These are phyloP conservation scores for Mycosphaerelloides madeirae DNA, from an alignment of 2,329 filamentous ascomycete species.

Conservation along the genomic window DNA sequence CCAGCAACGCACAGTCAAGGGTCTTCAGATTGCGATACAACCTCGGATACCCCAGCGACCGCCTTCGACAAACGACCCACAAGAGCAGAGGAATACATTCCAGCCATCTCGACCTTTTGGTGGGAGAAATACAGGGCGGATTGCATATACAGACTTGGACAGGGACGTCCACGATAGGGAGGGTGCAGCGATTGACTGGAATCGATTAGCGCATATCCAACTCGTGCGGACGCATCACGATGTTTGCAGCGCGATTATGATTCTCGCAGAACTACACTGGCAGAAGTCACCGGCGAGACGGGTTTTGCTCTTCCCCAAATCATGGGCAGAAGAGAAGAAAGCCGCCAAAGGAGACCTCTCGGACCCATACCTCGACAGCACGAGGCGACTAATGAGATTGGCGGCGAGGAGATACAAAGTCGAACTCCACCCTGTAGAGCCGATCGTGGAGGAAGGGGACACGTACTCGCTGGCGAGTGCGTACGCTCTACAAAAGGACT, in stretches of 20 bases:
- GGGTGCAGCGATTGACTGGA: slow-evolving; percentile 38
- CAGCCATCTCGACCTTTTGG: slow-evolving; percentile 27
- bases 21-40: slow-evolving; percentile 69
- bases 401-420: slow-evolving; percentile 45
- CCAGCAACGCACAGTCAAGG: slow-evolving; percentile 78
- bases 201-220: slow-evolving; percentile 44
- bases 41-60: slow-evolving; percentile 44
- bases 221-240: slow-evolving; percentile 42
- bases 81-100: slow-evolving; percentile 13
- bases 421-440: slow-evolving; percentile 40
- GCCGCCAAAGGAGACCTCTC: slow-evolving; percentile 33
- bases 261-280: slow-evolving; percentile 43
- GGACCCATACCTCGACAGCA: slow-evolving; percentile 42
- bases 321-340: slow-evolving; percentile 32
- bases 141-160: slow-evolving; percentile 27
- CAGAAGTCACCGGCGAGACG: slow-evolving; percentile 43
- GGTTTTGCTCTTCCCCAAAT: slow-evolving; percentile 43
- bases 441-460: slow-evolving; percentile 30
- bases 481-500: slow-evolving; percentile 39
- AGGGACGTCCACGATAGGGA: slow-evolving; percentile 18
- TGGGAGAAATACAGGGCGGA: slow-evolving; percentile 14
- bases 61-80: slow-evolving; percentile 12
- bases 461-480: slow-evolving; percentile 43
- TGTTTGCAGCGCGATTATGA: slow-evolving; percentile 48
- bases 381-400: slow-evolving; percentile 40